phyloP scores from a whole-genome alignment of 169 alveolate species.

The Plasmodium chabaudi region DNA sequence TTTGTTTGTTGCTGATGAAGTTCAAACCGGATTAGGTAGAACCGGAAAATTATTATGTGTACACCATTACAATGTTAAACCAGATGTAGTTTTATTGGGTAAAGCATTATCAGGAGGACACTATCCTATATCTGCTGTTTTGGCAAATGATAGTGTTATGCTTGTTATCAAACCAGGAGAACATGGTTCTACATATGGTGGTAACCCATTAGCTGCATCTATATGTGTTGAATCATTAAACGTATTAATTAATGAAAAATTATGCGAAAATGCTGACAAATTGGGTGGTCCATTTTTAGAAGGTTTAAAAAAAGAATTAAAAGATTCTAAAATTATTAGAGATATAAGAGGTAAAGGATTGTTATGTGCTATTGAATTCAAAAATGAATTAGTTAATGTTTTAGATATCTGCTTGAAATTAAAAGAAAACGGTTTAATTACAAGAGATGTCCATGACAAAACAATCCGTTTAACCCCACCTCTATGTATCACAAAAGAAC shows the following conservation, averaged over 20 bases:
- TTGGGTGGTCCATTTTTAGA: slow-evolving; percentile 84
- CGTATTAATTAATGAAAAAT: slow-evolving; percentile 89
- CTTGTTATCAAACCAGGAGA: slow-evolving; percentile 92
- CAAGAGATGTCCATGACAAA: slow-evolving; percentile 92
- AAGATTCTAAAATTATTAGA: slow-evolving; percentile 47
- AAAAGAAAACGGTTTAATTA: slow-evolving; percentile 88
- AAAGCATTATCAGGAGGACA: slow-evolving; percentile 94
- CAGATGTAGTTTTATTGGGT: slow-evolving; percentile 92
- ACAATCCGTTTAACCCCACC: slow-evolving; percentile 95
- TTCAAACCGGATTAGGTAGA: slow-evolving; percentile 94
- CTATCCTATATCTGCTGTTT: slow-evolving; percentile 92
- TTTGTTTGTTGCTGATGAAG: slow-evolving; percentile 90
- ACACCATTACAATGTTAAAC: slow-evolving; percentile 86
- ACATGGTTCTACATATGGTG: slow-evolving; percentile 94
- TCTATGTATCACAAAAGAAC: slow-evolving; percentile 86
- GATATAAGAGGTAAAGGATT: slow-evolving; percentile 87
- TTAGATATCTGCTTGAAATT: slow-evolving; percentile 81
- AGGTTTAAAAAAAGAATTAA: slow-evolving; percentile 73
- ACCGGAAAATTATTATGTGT: slow-evolving; percentile 91
- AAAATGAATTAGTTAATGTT: slow-evolving; percentile 66
- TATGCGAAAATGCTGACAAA: slow-evolving; percentile 88
- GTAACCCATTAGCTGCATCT: slow-evolving; percentile 92
- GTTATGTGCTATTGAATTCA: slow-evolving; percentile 91
- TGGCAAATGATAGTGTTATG: slow-evolving; percentile 92
- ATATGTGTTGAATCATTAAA: slow-evolving; percentile 90